Percentiles rank a stretch among this genome's conserved stretches.
Evolutionary conservation across 306 rosid species (phyloP).

Genomic region (Pterocarpus santalinus): DNA sequence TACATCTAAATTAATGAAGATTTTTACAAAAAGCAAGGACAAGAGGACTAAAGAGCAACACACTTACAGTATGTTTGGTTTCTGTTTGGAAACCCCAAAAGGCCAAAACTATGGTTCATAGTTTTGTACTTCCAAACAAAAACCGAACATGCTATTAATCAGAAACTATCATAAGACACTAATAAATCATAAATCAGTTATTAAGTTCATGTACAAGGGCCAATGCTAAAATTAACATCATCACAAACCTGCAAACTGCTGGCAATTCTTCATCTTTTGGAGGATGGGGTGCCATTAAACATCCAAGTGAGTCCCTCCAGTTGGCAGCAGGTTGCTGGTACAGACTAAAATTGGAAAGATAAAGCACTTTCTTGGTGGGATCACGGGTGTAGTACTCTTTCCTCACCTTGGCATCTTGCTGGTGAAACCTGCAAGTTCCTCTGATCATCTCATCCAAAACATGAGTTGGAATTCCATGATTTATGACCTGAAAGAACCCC

Average conservation of each 20-base stretch:
- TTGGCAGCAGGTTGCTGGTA: slow-evolving; percentile 37
- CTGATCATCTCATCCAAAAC: slow-evolving; percentile 55
- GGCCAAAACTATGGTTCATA: no score
- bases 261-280: slow-evolving; percentile 51
- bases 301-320: slow-evolving; percentile 56
- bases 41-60: no score
- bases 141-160: no score
- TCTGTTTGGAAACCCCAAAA: no score
- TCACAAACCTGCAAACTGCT: slow-evolving; percentile 47
- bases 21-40: no score
- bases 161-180: neutral
- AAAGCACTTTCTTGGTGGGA: slow-evolving; percentile 11
- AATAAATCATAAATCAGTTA: no score
- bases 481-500: slow-evolving; percentile 66
- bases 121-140: no score
- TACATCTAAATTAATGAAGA: no score
- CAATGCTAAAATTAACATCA: neutral
- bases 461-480: slow-evolving; percentile 54
- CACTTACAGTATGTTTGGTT: no score
- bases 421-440: slow-evolving; percentile 51
- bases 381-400: slow-evolving; percentile 57
- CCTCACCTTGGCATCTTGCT: slow-evolving; percentile 56
- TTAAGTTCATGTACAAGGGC: no score
- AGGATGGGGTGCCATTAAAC: slow-evolving; percentile 43
- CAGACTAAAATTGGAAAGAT: slow-evolving; percentile 51